Base-by-base conservation (phyloP, 2,329 filamentous ascomycete species). In the Arthrinium phaeospermum region DNA sequence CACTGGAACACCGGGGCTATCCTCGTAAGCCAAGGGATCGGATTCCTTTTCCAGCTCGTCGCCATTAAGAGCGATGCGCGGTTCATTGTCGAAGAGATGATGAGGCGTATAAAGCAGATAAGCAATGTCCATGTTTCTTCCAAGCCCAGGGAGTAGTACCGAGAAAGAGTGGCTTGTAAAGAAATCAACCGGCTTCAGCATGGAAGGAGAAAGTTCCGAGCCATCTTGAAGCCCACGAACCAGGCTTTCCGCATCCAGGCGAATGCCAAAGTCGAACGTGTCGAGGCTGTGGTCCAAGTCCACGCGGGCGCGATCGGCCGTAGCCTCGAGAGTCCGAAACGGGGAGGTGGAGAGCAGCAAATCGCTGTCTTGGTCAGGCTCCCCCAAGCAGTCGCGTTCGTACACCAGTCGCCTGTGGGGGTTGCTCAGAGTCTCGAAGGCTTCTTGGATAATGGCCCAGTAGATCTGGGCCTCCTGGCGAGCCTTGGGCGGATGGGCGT, bases 351-450 rank as follows among this genome's bases (percentile, higher is more conserved):
- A 45, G 67, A 68, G 67, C 41, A 34, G 57, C 19, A 64, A 30
- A n/a, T 64, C 57, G 12, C 34, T 64, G 57, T 64, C 57, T n/a
- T 64, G 30, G 57, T 64, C 57, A 37, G 57, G 57, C 57, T n/a
- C 34, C 19, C 57, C 57, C 34, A 64, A 37, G 6, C 22, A 64
- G n/a, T 72, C 57, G 8, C 57, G 57, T 13, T 87, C 85, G 71
- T 87, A 87, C 47, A 81, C 80, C 6, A 82, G 79, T 46, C 84
- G 81, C 30, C 82, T 81, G 22, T 79, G 77, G 19, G 85, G 84
- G 68, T 86, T 82, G 67, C 85, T 82, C n/a, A 88, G 80, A 1
- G 83, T 84, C 77, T 87, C 86, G 68, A 86, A 87, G 10, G 85
- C 86, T 16, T 78, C 77, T 71, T 86, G 83, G 3, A 84, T 81